A percentile compares a stretch with the other conserved stretches of the same genome.
Conservation (phyloP, 345 rosid genomes). For the Linum tenue region DNA sequence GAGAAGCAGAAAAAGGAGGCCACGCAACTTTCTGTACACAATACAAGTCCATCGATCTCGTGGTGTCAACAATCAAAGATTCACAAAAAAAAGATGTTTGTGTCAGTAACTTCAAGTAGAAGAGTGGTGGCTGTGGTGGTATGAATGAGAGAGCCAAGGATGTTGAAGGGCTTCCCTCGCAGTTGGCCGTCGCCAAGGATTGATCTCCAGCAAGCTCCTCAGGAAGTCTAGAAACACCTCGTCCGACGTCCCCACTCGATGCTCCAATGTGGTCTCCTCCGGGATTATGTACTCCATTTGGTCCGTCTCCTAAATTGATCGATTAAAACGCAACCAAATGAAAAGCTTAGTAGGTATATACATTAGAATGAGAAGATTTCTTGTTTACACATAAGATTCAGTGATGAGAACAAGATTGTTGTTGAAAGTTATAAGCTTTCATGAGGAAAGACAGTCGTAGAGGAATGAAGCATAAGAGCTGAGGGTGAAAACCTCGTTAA, state of each 20-base stretch:
- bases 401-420: too few relatives aligned
- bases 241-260: conserved; percentile 49
- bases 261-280: conserved; percentile 55
- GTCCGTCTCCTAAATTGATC: conserved; percentile 48
- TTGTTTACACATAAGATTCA: too few relatives aligned
- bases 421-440: too few relatives aligned
- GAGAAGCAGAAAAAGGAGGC: too few relatives aligned
- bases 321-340: not conserved
- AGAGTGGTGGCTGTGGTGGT: conserved; percentile 9
- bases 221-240: conserved; percentile 48
- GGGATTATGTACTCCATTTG: conserved; percentile 72
- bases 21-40: too few relatives aligned
- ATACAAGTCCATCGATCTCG: too few relatives aligned
- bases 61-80: too few relatives aligned
- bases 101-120: conserved; percentile 5
- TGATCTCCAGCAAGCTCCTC: conserved; percentile 60
- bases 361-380: too few relatives aligned
- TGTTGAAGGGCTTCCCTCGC: conserved; percentile 75
- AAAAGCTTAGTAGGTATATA: too few relatives aligned
- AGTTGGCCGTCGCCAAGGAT: conserved; percentile 69
- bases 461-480: too few relatives aligned
- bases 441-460: too few relatives aligned
- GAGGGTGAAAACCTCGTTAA: conserved; percentile 47
- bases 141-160: conserved; percentile 63
- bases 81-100: too few relatives aligned